Base-by-base conservation (phyloP, 2,329 filamentous ascomycete genomes). In the Pseudogymnoascus sp. region DNA sequence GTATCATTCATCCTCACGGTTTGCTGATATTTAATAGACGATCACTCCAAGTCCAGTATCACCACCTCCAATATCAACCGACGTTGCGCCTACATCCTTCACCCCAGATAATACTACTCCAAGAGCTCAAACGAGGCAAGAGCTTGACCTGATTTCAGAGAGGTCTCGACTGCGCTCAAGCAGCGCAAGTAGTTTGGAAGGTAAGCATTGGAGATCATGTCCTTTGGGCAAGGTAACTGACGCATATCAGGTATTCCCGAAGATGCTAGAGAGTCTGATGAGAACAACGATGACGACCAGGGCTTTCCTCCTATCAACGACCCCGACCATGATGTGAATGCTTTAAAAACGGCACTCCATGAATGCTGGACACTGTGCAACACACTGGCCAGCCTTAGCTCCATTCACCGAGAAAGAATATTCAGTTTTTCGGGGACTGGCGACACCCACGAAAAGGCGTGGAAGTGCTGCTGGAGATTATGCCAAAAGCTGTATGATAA, bases 331-430 rank as follows among this genome's bases (percentile, higher is more conserved):
- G 87, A 91, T 68, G 78, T 90, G 24, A 77, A 75, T 26, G 87
- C 88, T 6, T 77, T 96, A n/a, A 84, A 84, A 64, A 84, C 84
- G 31, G 90, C 92, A 2, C 79, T 97, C 13, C 84, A 88, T 64
- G 90, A 96, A 76, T 96, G 92, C 74, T 97, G 92, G 92, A 95
- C 88, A 0, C 77, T 97, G 11, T 97, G 92, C 77, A 97, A 96
- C 71, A 96, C 92, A 0, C 78, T 97, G 33, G 90, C 91, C 21
- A 90, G 84, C 65, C 79, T 96, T 15, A 96, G 91, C 73, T 92
- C 89, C 15, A 88, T 88, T 65, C 90, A 96, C 70, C 85, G 91
- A 29, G 84, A 90, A 67, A 82, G 89, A 17, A 86, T 92, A 33
- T 93, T 94, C 73, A 86, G 84, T 72, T 88, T 83, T 67, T 86